Conservation (phyloP, 768 basidiomycete species). For the Trametes sanguinea region DNA sequence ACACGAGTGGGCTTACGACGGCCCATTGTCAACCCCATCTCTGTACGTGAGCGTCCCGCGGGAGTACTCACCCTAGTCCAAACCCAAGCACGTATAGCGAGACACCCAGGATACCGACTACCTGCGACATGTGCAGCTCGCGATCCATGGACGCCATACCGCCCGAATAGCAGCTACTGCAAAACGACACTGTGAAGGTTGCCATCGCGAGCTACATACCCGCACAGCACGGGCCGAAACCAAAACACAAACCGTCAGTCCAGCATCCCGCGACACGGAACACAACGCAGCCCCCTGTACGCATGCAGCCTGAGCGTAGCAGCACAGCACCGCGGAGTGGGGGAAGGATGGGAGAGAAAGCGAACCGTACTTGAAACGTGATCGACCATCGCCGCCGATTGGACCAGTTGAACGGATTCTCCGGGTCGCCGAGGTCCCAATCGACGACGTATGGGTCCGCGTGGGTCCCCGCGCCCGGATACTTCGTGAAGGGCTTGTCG, state of each 20-base stretch:
- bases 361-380: conserved; percentile 46
- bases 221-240: neutral
- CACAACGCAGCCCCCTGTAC: too few relatives aligned
- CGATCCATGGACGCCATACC: conserved; percentile 46
- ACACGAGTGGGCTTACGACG: conserved; percentile 46
- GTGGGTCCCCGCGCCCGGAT: conserved; percentile 48
- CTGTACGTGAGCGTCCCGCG: neutral
- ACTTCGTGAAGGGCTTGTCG: conserved; percentile 23
- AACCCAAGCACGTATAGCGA: conserved; percentile 67
- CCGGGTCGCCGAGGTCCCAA: conserved; percentile 52
- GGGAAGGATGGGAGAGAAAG: neutral
- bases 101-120: conserved; percentile 58
- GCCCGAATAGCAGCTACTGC: conserved; percentile 58
- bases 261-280: too few relatives aligned
- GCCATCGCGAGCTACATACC: conserved; percentile 39
- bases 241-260: neutral
- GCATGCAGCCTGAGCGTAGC: neutral
- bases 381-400: conserved; percentile 52
- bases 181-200: conserved; percentile 61
- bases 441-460: conserved; percentile 56
- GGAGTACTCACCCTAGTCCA: conserved; percentile 49
- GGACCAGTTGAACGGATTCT: conserved; percentile 60
- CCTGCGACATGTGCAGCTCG: conserved; percentile 51
- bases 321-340: neutral
- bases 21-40: neutral